A percentile compares a stretch with the other conserved stretches of the same genome.
These are phyloP conservation scores for Sisymbrium irio DNA, from an alignment of 345 rosid genomes.

Conservation along the genomic window DNA sequence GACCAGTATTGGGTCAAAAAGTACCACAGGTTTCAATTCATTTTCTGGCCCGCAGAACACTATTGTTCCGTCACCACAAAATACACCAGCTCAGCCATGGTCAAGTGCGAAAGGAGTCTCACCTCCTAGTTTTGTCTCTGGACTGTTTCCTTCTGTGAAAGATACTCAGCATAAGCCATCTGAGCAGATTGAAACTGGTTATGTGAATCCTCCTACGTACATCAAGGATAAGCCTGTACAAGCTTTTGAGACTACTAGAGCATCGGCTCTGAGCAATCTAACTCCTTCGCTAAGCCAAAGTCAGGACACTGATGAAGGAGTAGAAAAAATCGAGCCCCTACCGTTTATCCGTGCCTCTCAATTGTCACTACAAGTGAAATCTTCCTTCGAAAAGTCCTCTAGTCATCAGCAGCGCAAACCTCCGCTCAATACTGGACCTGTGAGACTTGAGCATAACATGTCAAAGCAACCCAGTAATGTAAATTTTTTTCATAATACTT, in stretches of 20 bases:
- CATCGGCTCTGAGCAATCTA: slow-evolving; percentile 31
- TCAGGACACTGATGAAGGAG: slow-evolving; percentile 33
- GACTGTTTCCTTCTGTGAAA: slow-evolving; percentile 36
- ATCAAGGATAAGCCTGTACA: slow-evolving; percentile 43
- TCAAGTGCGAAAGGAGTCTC: slow-evolving; percentile 40
- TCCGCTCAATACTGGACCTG: slow-evolving; percentile 36
- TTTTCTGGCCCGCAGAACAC: slow-evolving; percentile 37
- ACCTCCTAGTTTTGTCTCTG: slow-evolving; percentile 35
- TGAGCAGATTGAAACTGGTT: slow-evolving; percentile 34
- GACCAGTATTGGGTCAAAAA: slow-evolving; percentile 38
- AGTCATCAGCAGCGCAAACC: slow-evolving; percentile 43
- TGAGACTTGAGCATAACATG: slow-evolving; percentile 52
- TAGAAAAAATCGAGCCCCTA: slow-evolving; percentile 56
- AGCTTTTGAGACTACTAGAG: slow-evolving; percentile 35
- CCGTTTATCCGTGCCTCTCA: slow-evolving; percentile 53
- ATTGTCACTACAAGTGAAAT: slow-evolving; percentile 48
- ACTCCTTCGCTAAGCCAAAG: slow-evolving; percentile 36
- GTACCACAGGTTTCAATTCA: slow-evolving; percentile 30
- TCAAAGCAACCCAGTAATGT: slow-evolving; percentile 80
- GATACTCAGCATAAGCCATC: slow-evolving; percentile 34
- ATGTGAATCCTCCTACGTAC: slow-evolving; percentile 37
- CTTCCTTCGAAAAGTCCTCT: slow-evolving; percentile 50
- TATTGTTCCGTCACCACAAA: slow-evolving; percentile 40
- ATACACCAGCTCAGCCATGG: slow-evolving; percentile 45
- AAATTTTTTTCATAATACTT: slow-evolving; percentile 25